Conservation (phyloP, 768 basidiomycete genomes). For the Termitomyces sp. region DNA sequence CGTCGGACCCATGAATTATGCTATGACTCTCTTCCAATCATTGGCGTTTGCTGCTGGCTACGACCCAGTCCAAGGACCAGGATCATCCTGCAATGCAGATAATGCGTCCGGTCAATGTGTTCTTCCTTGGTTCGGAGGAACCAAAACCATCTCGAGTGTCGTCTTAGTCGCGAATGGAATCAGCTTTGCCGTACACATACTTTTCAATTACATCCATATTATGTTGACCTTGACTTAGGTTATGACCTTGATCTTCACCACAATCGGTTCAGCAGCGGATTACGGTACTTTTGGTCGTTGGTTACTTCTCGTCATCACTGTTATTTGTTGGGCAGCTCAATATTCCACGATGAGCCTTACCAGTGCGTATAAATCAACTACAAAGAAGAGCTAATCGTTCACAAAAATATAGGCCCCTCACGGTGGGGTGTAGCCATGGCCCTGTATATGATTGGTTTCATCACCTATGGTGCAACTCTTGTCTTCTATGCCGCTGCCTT, state of each 20-base stretch:
- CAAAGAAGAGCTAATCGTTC: neutral
- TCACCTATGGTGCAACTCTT: constrained; percentile 73
- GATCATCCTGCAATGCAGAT: constrained; percentile 56
- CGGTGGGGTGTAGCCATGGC: constrained; percentile 74
- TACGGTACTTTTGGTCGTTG: constrained; percentile 78
- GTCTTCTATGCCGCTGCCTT: constrained; percentile 79
- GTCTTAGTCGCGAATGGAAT: constrained; percentile 75
- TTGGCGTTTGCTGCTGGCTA: constrained; percentile 69
- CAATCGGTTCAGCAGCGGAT: constrained; percentile 69
- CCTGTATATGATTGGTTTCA: constrained; percentile 74
- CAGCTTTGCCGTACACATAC: constrained; percentile 61
- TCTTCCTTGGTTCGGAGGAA: constrained; percentile 69
- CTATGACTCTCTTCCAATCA: constrained; percentile 70
- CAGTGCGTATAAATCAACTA: constrained; percentile 28
- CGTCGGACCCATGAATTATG: constrained; percentile 52
- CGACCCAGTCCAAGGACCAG: constrained; percentile 65
- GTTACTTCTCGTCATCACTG: constrained; percentile 67
- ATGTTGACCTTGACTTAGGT: constrained; percentile 31
- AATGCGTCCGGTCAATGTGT: constrained; percentile 70
- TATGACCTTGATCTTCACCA: constrained; percentile 83
- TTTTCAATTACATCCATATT: neutral
- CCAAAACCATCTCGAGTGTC: constrained; percentile 68
- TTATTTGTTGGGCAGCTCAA: constrained; percentile 77
- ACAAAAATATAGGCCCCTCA: constrained; percentile 38
- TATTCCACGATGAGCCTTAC: constrained; percentile 74